Evolutionary conservation across 352 stramenopile species (phyloP).

Genomic region (Pythium monospermum): DNA sequence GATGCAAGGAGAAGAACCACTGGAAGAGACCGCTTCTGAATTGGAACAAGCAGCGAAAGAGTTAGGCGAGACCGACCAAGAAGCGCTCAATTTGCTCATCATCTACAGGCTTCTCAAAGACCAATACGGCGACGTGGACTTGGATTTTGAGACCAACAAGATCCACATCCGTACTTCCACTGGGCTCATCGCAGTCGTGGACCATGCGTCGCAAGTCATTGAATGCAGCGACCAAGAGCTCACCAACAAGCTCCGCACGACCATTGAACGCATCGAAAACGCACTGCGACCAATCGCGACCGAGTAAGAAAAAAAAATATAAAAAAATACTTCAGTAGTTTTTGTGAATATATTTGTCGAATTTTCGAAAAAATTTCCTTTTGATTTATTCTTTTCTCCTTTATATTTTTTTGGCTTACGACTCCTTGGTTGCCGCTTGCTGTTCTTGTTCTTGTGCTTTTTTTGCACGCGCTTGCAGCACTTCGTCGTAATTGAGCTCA

Average conservation of each 20-base stretch:
- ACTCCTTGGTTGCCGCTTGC: constrained; percentile 8
- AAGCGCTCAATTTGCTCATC: constrained; percentile 79
- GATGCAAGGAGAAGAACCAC: constrained; percentile 14
- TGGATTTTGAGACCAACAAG: constrained; percentile 87
- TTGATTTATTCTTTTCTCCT: background rate
- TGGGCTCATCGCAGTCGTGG: constrained; percentile 54
- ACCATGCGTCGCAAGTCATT: constrained; percentile 55
- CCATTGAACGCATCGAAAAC: constrained; percentile 57
- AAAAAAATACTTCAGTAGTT: constrained; percentile 5
- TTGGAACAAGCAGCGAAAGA: constrained; percentile 57
- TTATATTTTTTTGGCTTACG: constrained; percentile 6
- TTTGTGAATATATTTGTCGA: too few species aligned
- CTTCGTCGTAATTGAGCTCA: constrained; percentile 84
- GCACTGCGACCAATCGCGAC: constrained; percentile 62
- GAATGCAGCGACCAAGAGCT: constrained; percentile 71
- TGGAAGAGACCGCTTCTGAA: constrained; percentile 27
- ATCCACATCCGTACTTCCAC: constrained; percentile 83
- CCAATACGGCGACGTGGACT: constrained; percentile 79
- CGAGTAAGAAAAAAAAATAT: constrained; percentile 25
- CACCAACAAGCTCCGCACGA: constrained; percentile 63
- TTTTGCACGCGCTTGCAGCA: constrained; percentile 50
- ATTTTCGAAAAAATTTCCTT: too few species aligned
- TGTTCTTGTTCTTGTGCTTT: constrained; percentile 26
- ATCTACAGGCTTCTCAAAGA: constrained; percentile 82
- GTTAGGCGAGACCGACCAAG: constrained; percentile 66